Conservation (phyloP, 2,329 filamentous ascomycete species). For the Xylaria sp. region DNA sequence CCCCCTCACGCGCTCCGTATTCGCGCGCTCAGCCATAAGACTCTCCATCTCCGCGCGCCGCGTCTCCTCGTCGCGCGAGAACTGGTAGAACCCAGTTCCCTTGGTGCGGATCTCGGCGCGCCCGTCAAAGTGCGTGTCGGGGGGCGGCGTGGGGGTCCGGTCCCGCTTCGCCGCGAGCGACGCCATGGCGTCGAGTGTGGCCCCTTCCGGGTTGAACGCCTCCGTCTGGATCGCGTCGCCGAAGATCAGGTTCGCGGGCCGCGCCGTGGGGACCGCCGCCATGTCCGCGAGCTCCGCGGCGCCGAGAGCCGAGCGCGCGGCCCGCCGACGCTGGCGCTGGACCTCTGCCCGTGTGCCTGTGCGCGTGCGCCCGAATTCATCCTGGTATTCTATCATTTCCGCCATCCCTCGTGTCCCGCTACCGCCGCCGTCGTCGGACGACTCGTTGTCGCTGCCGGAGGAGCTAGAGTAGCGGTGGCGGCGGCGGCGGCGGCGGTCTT, state of each 20-base stretch:
- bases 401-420: constrained; percentile 50
- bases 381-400: constrained; percentile 85
- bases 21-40: constrained; percentile 75
- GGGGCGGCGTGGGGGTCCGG: constrained; percentile 81
- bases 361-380: constrained; percentile 90
- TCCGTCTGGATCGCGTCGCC: constrained; percentile 85
- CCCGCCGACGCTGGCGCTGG: constrained; percentile 69
- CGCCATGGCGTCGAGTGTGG: constrained; percentile 73
- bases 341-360: constrained; percentile 77
- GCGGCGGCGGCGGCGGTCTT: no score
- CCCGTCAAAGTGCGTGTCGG: constrained; percentile 86
- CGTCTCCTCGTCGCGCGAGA: constrained; percentile 76
- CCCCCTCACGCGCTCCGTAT: constrained; percentile 69
- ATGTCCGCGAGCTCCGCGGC: constrained; percentile 74
- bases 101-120: constrained; percentile 84
- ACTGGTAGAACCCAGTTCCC: constrained; percentile 91
- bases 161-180: constrained; percentile 82
- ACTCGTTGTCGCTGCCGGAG: constrained; percentile 73
- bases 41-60: constrained; percentile 78
- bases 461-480: constrained; percentile 47
- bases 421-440: constrained; percentile 59
- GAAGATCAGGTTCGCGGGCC: constrained; percentile 79
- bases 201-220: constrained; percentile 82
- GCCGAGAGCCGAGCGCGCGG: constrained; percentile 62
- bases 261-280: constrained; percentile 68